Evolutionary conservation across 441 rosid species (phyloP), one percentile per base, ranked within the genome.

Genomic region (Erodium moschatum): DNA sequence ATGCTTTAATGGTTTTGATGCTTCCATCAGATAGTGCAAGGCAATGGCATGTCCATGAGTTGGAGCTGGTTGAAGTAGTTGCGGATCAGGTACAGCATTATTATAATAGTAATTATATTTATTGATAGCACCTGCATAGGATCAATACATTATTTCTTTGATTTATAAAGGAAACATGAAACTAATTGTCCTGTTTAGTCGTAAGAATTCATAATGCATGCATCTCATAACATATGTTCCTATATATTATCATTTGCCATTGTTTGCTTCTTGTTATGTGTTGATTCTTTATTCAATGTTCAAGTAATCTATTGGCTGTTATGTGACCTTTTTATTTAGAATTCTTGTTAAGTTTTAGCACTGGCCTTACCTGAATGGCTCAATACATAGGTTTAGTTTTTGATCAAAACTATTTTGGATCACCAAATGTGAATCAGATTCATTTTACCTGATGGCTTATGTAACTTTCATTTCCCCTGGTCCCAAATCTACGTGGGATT

Each of bases 11-110:
- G 99, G 99, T 94, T 15, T 78, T 94, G 81, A 91, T 94, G 96
- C 99, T 94, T 72, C 97, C 99, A 42, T 88, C 97, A 16, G 92
- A 91, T 75, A 94, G 97, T 81, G 97, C 99, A 0, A 87, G 99
- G 79, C 96, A 91, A 73, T 94, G 99, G 99, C 99, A 89, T 82
- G 90, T 81, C 69, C 91, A 94, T 70, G 97, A 94, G 79, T 74
- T 94, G 86, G 97, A 94, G 80, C 94, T 94, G 44, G 99, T 94
- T 54, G 99, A 94, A 94, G 99, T 91, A 0, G 97, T 94, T 54
- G 97, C 99, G 73, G 98, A 94, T 78, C 98, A 94, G 96, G 98
- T 87, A 77, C 52, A 27, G 19, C 65, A 56, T 62, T 61, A 24
- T 21, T 29, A 19, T 67, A 24, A 67, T 29, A 29, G 31, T 29